phyloP scores from a whole-genome alignment of 2,329 filamentous ascomycete genomes.

The Fusarium sp. region DNA sequence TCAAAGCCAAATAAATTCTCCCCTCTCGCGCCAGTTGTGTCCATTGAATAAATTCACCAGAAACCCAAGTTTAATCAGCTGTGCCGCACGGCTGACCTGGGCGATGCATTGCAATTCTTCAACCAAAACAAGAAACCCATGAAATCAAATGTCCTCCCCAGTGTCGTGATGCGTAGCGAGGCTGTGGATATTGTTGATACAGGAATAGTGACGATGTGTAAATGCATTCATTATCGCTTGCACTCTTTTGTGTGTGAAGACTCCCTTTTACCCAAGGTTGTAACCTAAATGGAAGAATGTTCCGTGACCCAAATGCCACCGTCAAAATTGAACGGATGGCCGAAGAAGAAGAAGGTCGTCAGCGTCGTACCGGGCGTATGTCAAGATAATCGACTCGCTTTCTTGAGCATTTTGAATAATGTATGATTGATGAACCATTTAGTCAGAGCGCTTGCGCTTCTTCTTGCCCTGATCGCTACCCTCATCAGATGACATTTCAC shows the following conservation, averaged over 20 bases:
- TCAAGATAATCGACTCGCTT: conserved; percentile 34
- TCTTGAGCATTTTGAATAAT: conserved; percentile 31
- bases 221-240: conserved; percentile 52
- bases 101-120: conserved; percentile 40
- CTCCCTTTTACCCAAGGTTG: conserved; percentile 46
- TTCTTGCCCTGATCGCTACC: conserved; percentile 58
- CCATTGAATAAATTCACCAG: conserved; percentile 25
- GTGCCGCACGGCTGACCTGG: conserved; percentile 10
- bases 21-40: conserved; percentile 36
- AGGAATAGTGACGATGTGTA: conserved; percentile 53
- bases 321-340: conserved; percentile 31
- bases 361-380: conserved; percentile 47
- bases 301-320: conserved; percentile 44
- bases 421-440: conserved; percentile 40
- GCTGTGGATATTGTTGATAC: conserved; percentile 52
- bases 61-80: conserved; percentile 35
- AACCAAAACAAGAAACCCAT: conserved; percentile 27
- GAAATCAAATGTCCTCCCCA: conserved; percentile 40
- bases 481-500: conserved; percentile 65
- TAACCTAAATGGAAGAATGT: conserved; percentile 34
- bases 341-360: conserved; percentile 44
- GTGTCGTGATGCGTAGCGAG: conserved; percentile 42
- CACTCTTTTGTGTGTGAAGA: conserved; percentile 49
- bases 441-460: conserved; percentile 81
- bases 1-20: conserved; percentile 24